Percentiles rank a stretch among this genome's conserved stretches.
Conservation (phyloP, 768 basidiomycete species). For the Coprinopsis strossmayeri region DNA sequence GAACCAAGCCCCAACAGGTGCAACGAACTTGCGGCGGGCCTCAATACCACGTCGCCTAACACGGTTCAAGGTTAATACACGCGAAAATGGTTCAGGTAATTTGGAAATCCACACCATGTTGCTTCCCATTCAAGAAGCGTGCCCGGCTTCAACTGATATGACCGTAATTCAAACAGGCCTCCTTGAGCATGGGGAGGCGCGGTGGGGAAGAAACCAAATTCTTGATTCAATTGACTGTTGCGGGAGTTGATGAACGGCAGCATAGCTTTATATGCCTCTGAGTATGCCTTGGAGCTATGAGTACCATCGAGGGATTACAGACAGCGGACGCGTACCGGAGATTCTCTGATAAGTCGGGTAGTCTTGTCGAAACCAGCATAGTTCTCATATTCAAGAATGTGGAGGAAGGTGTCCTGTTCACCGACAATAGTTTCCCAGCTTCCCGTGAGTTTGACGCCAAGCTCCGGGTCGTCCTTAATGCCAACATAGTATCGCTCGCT, state of each 20-base stretch:
- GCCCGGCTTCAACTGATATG: constrained; percentile 84
- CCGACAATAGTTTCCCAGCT: constrained; percentile 92
- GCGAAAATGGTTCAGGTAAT: not conserved
- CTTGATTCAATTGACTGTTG: constrained; percentile 75
- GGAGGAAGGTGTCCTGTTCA: constrained; percentile 76
- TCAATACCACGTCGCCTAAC: constrained; percentile 93
- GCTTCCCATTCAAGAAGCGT: constrained; percentile 93
- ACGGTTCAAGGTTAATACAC: not conserved
- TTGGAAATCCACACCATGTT: constrained; percentile 60
- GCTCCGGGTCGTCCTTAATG: constrained; percentile 62
- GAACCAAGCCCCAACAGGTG: constrained; percentile 78
- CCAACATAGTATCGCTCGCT: constrained; percentile 84
- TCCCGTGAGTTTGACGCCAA: constrained; percentile 86
- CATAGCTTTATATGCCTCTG: constrained; percentile 62
- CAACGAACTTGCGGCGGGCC: constrained; percentile 81
- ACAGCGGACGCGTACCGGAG: constrained; percentile 44
- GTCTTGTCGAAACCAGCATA: constrained; percentile 85
- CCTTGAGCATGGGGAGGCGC: constrained; percentile 82
- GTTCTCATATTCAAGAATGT: constrained; percentile 91
- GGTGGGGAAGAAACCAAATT: constrained; percentile 94
- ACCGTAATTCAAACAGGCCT: constrained; percentile 90
- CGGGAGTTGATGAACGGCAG: constrained; percentile 72
- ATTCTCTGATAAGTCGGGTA: constrained; percentile 50
- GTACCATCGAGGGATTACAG: constrained; percentile 1
- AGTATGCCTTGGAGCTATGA: constrained; percentile 38